Evolutionary conservation across 306 rosid genomes (phyloP), one percentile per base, ranked within the genome.

Genomic region (Fragaria ananassa): DNA sequence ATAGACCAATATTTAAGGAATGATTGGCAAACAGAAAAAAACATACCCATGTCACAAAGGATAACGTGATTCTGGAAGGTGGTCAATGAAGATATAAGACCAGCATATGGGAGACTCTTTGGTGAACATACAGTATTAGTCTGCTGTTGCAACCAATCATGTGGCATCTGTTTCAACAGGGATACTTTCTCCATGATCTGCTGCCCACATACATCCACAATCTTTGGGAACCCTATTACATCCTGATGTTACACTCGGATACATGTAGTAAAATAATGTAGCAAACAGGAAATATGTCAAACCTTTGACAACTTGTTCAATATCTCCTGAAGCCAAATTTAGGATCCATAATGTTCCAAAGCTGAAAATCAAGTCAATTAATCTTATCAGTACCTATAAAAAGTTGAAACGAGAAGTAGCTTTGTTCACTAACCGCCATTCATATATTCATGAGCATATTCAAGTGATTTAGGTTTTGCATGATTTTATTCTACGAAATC

Each of bases 301-400:
- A 95, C 98, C 97, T 95, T 84, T 81, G 73, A 83, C 70, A 72
- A 84, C 85, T 71, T 86, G 83, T 41, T 81, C 76, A 56, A 89
- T 87, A 78, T 86, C 83, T 53, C 88, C 88, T 14, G 90, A 85
- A 78, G 81, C 81, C 82, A 84, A 72, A 87, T 92, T 86, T 90
- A 95, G 74, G 79, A 82, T 82, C 98, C 97, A 90, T 71, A 87
- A 72, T 74, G 87, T 80, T 72, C 81, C 88, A 82, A 95, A 86
- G 85, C 98, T 91, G 87, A 51, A 86, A 83, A 78, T 44, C 71
- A 39, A 65, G 25, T 31, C 42, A 79, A 75, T n/a, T 53, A 78
- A 72, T 63, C 39, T 29, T 27, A 34, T 27, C 51, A 53, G 17
- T 56, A 12, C 76, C 2, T 21, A 49, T 9, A 29, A 4, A 31